Conservation (phyloP, 257 asterid species). For the Sherardia arvensis region DNA sequence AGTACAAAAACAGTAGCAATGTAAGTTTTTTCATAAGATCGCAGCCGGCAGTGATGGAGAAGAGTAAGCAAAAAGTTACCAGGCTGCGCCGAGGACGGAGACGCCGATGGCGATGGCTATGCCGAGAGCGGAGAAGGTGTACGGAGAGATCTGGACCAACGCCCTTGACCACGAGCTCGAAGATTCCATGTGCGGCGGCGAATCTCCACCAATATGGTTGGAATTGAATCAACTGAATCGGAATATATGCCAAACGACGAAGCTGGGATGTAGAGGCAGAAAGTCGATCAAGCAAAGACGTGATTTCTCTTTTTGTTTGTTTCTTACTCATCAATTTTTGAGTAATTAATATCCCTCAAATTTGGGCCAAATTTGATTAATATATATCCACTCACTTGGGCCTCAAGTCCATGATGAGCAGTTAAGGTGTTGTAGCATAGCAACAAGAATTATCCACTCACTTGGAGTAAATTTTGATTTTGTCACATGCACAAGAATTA, state of each 20-base stretch:
- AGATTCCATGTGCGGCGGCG: constrained; percentile 39
- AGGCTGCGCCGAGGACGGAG: constrained; percentile 98
- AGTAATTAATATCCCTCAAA: too few relatives aligned
- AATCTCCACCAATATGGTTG: background rate
- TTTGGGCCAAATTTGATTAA: background rate
- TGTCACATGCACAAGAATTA: too few relatives aligned
- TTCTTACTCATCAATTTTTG: too few relatives aligned
- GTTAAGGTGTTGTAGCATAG: too few relatives aligned
- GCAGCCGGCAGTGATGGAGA: background rate
- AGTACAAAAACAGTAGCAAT: background rate
- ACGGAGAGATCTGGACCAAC: constrained; percentile 81
- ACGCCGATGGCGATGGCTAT: constrained; percentile 91
- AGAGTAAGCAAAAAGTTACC: constrained; percentile 30
- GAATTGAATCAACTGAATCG: constrained; percentile 6
- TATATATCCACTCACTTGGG: background rate
- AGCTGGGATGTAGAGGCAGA: background rate
- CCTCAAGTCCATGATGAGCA: background rate
- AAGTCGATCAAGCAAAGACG: background rate
- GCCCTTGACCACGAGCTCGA: constrained; percentile 90
- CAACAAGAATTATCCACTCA: too few relatives aligned
- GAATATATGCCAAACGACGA: background rate
- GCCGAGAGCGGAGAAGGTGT: constrained; percentile 90
- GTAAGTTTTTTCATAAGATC: background rate
- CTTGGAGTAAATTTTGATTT: too few relatives aligned
- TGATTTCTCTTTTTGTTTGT: background rate